Conservation (phyloP, 371 early-diverging fungal species). For the Batkoa obscura region DNA sequence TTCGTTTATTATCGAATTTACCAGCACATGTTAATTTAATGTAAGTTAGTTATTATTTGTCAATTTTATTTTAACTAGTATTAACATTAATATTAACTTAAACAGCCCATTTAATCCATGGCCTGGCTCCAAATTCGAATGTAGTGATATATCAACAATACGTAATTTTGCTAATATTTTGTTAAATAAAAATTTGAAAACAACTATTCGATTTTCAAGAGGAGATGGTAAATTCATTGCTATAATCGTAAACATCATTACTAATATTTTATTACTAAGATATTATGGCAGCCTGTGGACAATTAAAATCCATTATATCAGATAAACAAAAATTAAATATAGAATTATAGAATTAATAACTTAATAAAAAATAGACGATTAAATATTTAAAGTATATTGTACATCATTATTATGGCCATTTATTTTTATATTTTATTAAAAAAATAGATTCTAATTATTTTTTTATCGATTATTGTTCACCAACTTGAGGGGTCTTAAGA, state of each 20-base stretch:
- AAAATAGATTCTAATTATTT: too few species aligned
- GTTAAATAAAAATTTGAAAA: constrained; percentile 20
- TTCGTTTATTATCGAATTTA: constrained; percentile 29
- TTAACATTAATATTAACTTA: background rate
- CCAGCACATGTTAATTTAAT: constrained; percentile 75
- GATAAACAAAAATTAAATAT: background rate
- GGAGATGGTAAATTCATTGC: constrained; percentile 22
- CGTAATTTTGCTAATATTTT: constrained; percentile 26
- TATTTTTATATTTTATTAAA: too few species aligned
- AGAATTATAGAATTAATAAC: too few species aligned
- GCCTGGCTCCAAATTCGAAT: constrained; percentile 44
- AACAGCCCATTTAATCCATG: constrained; percentile 55
- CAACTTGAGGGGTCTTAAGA: constrained; percentile 19
- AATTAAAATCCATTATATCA: constrained; percentile 24
- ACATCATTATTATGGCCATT: too few species aligned
- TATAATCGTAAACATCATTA: background rate
- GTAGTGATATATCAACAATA: constrained; percentile 25
- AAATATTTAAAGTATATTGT: too few species aligned
- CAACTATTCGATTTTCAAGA: constrained; percentile 30
- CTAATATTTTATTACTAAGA: constrained; percentile 16
- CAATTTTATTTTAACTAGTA: background rate
- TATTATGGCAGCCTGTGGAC: constrained; percentile 59
- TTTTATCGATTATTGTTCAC: background rate
- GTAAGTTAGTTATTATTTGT: constrained; percentile 14
- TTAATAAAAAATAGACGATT: too few species aligned